These are phyloP conservation scores for Kwoniella mangroviensis DNA, from an alignment of 768 basidiomycete species.

Conservation along the genomic window DNA sequence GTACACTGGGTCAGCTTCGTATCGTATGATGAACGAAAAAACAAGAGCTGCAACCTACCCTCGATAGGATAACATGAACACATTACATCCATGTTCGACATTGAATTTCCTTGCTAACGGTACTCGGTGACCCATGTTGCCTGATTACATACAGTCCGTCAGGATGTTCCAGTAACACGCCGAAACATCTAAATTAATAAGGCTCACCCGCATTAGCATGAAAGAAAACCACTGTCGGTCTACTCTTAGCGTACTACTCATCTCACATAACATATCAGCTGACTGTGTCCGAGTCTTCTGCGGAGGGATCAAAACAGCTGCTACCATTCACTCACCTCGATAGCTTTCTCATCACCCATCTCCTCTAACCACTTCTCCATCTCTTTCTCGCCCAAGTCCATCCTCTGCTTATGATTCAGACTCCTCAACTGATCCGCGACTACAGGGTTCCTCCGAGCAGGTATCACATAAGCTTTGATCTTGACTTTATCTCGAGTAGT, in stretches of 20 bases:
- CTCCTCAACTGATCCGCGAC: conserved; percentile 26
- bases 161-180: background rate
- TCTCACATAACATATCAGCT: conserved; percentile 3
- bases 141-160: conserved; percentile 14
- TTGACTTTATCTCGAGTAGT: conserved; percentile 73
- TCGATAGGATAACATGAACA: conserved; percentile 90
- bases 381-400: conserved; percentile 55
- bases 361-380: conserved; percentile 53
- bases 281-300: background rate
- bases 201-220: conserved; percentile 68
- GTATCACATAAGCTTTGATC: conserved; percentile 76
- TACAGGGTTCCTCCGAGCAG: conserved; percentile 66
- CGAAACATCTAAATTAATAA: too few relatives aligned
- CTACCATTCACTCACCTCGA: conserved; percentile 62
- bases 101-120: conserved; percentile 84
- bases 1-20: too few relatives aligned
- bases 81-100: conserved; percentile 83
- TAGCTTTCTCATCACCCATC: conserved; percentile 60
- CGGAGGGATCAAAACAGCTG: conserved; percentile 52
- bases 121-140: conserved; percentile 76
- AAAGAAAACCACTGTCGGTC: conserved; percentile 90
- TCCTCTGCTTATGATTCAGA: conserved; percentile 30
- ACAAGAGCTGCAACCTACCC: conserved; percentile 65
- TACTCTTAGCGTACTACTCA: conserved; percentile 48
- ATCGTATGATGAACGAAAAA: conserved; percentile 1